These are phyloP conservation scores for Elaeagnus macrophylla DNA, from an alignment of 306 rosid species.

Conservation along the genomic window DNA sequence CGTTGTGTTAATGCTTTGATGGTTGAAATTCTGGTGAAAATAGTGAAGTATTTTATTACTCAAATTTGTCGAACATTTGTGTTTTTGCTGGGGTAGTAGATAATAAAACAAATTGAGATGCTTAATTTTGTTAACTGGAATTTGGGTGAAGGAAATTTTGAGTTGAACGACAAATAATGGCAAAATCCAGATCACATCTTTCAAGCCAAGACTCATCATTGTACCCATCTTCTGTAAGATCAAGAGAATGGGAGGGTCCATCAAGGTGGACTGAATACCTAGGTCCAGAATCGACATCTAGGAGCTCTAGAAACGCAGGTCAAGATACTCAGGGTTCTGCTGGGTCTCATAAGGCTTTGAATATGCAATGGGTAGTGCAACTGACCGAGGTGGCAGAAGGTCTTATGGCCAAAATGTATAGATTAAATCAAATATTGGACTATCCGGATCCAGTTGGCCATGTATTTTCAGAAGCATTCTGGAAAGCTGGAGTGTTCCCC, in stretches of 20 bases:
- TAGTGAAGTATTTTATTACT: too few relatives aligned
- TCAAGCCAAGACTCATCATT: constrained; percentile 66
- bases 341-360: constrained; percentile 64
- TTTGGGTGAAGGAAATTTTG: constrained; percentile 2
- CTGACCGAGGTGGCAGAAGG: constrained; percentile 91
- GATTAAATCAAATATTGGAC: constrained; percentile 91
- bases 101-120: background rate
- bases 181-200: constrained; percentile 48
- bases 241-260: constrained; percentile 79
- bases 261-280: constrained; percentile 92
- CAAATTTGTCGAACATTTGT: too few relatives aligned
- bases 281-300: constrained; percentile 57
- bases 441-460: constrained; percentile 83
- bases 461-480: constrained; percentile 74
- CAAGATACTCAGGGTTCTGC: constrained; percentile 55
- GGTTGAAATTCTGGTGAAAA: too few relatives aligned
- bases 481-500: constrained; percentile 91
- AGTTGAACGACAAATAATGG: constrained; percentile 36
- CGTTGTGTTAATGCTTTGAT: too few relatives aligned
- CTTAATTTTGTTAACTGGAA: constrained; percentile 9
- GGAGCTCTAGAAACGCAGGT: constrained; percentile 27
- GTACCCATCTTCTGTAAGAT: constrained; percentile 64
- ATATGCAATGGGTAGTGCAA: constrained; percentile 86
- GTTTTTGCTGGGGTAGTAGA: too few relatives aligned
- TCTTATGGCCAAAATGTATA: constrained; percentile 95